Evolutionary conservation across 2,329 filamentous ascomycete species (phyloP), one percentile per base, ranked within the genome.

Genomic region (Chrysoporthe austroafricana): DNA sequence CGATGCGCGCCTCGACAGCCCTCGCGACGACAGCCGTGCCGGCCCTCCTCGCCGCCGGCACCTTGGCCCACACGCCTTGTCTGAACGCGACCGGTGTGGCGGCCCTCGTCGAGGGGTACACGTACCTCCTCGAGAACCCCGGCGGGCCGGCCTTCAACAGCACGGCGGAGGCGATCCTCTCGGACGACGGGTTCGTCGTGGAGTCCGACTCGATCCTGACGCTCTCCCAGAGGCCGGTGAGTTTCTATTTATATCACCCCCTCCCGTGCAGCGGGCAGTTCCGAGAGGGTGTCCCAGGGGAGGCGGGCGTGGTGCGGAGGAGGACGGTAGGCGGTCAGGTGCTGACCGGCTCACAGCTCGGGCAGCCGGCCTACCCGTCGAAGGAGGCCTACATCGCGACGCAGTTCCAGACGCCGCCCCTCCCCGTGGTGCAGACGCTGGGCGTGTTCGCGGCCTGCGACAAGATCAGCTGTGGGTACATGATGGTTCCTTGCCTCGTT

Each of bases 201-300:
- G 44, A 63, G 11, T 70, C 68, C 3, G 68, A 70, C 54, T 70
- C 68, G 34, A 70, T 70, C 34, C 16, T 68, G 54, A 66, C 68
- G 2, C 63, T 70, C 5, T 68, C 68, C 4, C 44, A 46, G 46
- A 56, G 62, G 34, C 58, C 68, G 36, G 68, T 68, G 39, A 52
- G 68, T 68, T 46, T n/a, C 4, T 46, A 11, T n/a, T n/a, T 14
- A 4, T 60, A 2, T 44, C n/a, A 6, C 21, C n/a, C n/a, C 9
- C n/a, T 26, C 48, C 48, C 6, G 14, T 16, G 14, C 44, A 14
- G 36, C 9, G 36, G 9, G 50, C n/a, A 21, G 50, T 54, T n/a
- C n/a, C 21, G 11, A 16, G 9, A 39, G 6, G 36, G 36, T 39
- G 36, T 39, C 36, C 5, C 6, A 39, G 36, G 36, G 36, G 16